Percentiles rank a stretch among this genome's conserved stretches.
Conservation (phyloP, 768 basidiomycete genomes). For the Mrakia gelida region DNA sequence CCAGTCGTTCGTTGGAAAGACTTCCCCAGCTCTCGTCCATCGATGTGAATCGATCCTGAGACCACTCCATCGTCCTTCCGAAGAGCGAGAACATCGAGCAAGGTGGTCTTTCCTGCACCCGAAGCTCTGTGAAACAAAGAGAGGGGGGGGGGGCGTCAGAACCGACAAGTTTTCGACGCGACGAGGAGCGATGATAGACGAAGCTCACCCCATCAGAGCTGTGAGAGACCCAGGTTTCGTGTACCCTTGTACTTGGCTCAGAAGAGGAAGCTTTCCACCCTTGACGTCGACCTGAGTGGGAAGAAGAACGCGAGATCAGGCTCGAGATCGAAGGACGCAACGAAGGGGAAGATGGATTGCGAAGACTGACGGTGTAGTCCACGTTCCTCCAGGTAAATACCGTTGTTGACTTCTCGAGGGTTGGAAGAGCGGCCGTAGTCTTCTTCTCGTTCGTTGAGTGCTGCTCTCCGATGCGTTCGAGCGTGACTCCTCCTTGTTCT, state of each 20-base stretch:
- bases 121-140: slow-evolving; percentile 39
- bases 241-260: slow-evolving; percentile 47
- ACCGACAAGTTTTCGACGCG: too few relatives aligned
- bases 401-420: slow-evolving; percentile 44
- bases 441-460: slow-evolving; percentile 45
- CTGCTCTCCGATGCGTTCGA: slow-evolving; percentile 53
- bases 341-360: too few relatives aligned
- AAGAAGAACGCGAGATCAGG: too few relatives aligned
- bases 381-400: slow-evolving; percentile 77
- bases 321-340: too few relatives aligned
- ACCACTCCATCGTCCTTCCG: slow-evolving; percentile 48
- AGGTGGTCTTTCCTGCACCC: slow-evolving; percentile 49
- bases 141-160: too few relatives aligned
- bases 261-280: slow-evolving; percentile 44
- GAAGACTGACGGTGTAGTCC: slow-evolving; percentile 51
- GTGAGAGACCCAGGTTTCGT: slow-evolving; percentile 5
- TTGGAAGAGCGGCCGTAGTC: slow-evolving; percentile 36
- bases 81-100: slow-evolving; percentile 30
- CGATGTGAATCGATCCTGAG: slow-evolving; percentile 49
- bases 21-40: slow-evolving; percentile 45
- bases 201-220: background rate
- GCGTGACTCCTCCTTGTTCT: slow-evolving; percentile 54
- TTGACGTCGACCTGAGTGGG: slow-evolving; percentile 39
- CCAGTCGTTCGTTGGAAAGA: slow-evolving; percentile 50
- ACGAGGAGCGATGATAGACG: slow-evolving; percentile 5